Evolutionary conservation across 176 grass and related monocot genomes (phyloP).

Genomic region (Microstegium vimineum): DNA sequence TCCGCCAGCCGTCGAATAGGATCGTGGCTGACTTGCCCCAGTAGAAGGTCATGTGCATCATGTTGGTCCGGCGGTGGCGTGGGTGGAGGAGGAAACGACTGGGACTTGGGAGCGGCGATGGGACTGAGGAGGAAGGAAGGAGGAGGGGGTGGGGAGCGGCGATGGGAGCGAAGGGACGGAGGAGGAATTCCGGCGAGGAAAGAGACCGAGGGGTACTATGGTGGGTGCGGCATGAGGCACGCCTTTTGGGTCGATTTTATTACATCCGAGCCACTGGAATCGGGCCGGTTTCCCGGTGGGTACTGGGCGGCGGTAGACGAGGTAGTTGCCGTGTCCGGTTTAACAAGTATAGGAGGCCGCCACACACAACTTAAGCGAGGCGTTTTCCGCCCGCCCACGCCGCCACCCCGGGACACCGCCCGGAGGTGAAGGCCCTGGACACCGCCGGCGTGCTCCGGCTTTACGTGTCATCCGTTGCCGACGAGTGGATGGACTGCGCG

Average conservation of each 20-base stretch:
- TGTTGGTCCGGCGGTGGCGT: constrained; percentile 15
- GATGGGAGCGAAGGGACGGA: background rate
- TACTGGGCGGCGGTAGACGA: background rate
- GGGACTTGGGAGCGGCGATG: background rate
- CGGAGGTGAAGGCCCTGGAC: constrained; percentile 38
- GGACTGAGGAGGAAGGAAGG: background rate
- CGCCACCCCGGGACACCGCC: background rate
- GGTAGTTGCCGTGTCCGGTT: too few relatives aligned
- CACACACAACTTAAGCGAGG: too few relatives aligned
- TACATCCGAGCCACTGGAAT: constrained; percentile 6
- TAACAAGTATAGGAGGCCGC: too few relatives aligned
- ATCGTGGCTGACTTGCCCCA: constrained; percentile 83
- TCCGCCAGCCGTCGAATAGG: constrained; percentile 88
- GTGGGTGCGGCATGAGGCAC: background rate
- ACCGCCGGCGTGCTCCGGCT: constrained; percentile 50
- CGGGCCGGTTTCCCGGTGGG: background rate
- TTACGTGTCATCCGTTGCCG: constrained; percentile 51
- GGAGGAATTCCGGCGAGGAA: constrained; percentile 16
- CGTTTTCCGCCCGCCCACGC: too few relatives aligned
- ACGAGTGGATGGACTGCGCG: constrained; percentile 37
- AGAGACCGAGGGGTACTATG: background rate
- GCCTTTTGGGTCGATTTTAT: background rate
- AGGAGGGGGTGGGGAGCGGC: background rate
- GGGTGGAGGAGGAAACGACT: background rate
- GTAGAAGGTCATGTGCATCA: constrained; percentile 99